These are phyloP conservation scores for Polygonum aviculare DNA, from an alignment of 148 eudicot genomes.

Conservation along the genomic window DNA sequence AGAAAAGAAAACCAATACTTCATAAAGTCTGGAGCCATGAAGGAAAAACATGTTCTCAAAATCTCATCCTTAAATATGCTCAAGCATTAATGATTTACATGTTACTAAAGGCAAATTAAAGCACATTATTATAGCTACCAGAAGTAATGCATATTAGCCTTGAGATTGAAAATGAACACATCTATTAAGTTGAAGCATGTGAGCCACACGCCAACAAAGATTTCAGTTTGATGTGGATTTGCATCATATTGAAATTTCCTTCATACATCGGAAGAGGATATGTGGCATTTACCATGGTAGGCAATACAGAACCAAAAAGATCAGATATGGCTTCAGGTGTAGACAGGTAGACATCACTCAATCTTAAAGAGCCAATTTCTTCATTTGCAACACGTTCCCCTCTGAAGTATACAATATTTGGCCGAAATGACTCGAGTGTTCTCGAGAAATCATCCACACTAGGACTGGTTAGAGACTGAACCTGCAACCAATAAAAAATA, in stretches of 20 bases:
- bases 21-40: neutral
- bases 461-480: slow-evolving; percentile 55
- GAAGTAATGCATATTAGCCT: neutral
- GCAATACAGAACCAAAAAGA: slow-evolving; percentile 50
- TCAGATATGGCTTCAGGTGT: slow-evolving; percentile 40
- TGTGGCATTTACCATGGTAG: slow-evolving; percentile 39
- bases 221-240: neutral
- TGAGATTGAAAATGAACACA: neutral
- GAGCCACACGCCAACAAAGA: neutral
- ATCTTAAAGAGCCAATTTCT: slow-evolving; percentile 65
- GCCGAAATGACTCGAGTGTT: slow-evolving; percentile 45
- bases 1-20: neutral
- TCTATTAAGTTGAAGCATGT: neutral
- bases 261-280: neutral
- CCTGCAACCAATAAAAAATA: slow-evolving; percentile 33
- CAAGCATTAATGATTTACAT: too few relatives aligned
- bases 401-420: slow-evolving; percentile 67
- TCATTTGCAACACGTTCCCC: slow-evolving; percentile 55
- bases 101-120: neutral
- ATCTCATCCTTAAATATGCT: neutral
- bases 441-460: slow-evolving; percentile 52
- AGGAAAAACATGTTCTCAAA: neutral
- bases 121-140: neutral
- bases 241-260: neutral
- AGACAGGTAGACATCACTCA: slow-evolving; percentile 50